Percentiles rank a stretch among this genome's conserved stretches.
These are phyloP conservation scores for Trichoderma atroviride DNA, from an alignment of 2,329 filamentous ascomycete genomes.

Conservation along the genomic window DNA sequence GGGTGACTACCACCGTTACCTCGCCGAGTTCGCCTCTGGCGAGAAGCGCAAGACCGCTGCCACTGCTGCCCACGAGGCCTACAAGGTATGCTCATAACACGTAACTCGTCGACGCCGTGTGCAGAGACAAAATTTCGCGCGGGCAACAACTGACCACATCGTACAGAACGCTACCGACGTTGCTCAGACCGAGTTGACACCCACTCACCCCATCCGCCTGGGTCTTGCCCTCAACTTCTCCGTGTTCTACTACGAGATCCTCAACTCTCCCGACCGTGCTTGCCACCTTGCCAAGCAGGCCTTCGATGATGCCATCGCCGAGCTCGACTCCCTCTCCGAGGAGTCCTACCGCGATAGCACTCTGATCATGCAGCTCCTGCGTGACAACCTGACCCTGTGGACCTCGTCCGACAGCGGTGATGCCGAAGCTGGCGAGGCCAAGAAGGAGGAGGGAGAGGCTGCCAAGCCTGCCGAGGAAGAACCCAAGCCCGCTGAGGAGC, in stretches of 20 bases:
- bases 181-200: slow-evolving; percentile 94
- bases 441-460: slow-evolving; percentile 60
- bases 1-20: slow-evolving; percentile 95
- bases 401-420: slow-evolving; percentile 90
- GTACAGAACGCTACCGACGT: slow-evolving; percentile 93
- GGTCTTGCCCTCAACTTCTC: slow-evolving; percentile 99
- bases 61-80: slow-evolving; percentile 87
- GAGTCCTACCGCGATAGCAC: slow-evolving; percentile 99
- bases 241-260: slow-evolving; percentile 99
- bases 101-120: not conserved
- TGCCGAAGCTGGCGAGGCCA: slow-evolving; percentile 62
- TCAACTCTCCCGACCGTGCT: slow-evolving; percentile 95
- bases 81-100: slow-evolving; percentile 70
- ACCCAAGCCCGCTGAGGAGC: slow-evolving; percentile 47
- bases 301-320: slow-evolving; percentile 96
- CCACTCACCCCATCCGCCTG: slow-evolving; percentile 96
- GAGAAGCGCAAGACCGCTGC: slow-evolving; percentile 91
- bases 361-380: slow-evolving; percentile 98
- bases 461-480: slow-evolving; percentile 47
- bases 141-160: not conserved
- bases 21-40: slow-evolving; percentile 89
- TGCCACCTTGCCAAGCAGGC: slow-evolving; percentile 99
- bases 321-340: slow-evolving; percentile 96
- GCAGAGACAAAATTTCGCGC: not conserved
- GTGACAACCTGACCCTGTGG: slow-evolving; percentile 98